These are phyloP conservation scores for Sedum album DNA, from an alignment of 164 flowering plant genomes.

Conservation along the genomic window DNA sequence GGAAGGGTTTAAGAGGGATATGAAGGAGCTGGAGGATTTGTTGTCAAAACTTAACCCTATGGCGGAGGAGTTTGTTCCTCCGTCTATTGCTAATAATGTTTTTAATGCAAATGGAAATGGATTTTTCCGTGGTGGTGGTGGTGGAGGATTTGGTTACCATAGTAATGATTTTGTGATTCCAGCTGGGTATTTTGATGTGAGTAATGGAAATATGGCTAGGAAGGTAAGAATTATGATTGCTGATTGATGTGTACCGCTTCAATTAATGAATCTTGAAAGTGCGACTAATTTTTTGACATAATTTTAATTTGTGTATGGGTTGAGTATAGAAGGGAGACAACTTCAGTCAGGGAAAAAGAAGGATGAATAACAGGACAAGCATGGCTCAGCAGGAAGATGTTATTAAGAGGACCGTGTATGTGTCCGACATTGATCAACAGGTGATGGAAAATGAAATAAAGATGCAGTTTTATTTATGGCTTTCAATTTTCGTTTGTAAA, in stretches of 20 bases:
- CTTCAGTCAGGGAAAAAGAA: constrained; percentile 50
- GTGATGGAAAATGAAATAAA: constrained; percentile 24
- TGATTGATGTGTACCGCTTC: too few relatives aligned
- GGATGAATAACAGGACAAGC: constrained; percentile 47
- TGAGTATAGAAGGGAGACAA: constrained; percentile 42
- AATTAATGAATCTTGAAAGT: background rate
- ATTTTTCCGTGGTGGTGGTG: constrained; percentile 12
- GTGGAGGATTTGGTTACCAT: constrained; percentile 18
- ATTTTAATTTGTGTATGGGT: background rate
- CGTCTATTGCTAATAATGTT: constrained; percentile 29
- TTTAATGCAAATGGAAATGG: constrained; percentile 13
- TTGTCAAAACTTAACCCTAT: constrained; percentile 50
- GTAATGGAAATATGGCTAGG: constrained; percentile 13
- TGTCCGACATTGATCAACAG: constrained; percentile 90
- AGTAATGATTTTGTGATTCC: constrained; percentile 17
- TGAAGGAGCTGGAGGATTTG: constrained; percentile 23
- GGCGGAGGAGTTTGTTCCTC: constrained; percentile 73
- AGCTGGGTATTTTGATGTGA: constrained; percentile 23
- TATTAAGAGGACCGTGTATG: constrained; percentile 87
- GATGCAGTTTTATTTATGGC: background rate
- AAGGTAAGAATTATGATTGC: constrained; percentile 27
- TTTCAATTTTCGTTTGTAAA: background rate
- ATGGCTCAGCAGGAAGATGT: constrained; percentile 78
- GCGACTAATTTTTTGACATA: background rate
- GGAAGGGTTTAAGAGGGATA: constrained; percentile 34